Conservation (phyloP, 345 rosid species). For the Laguncularia racemosa region DNA sequence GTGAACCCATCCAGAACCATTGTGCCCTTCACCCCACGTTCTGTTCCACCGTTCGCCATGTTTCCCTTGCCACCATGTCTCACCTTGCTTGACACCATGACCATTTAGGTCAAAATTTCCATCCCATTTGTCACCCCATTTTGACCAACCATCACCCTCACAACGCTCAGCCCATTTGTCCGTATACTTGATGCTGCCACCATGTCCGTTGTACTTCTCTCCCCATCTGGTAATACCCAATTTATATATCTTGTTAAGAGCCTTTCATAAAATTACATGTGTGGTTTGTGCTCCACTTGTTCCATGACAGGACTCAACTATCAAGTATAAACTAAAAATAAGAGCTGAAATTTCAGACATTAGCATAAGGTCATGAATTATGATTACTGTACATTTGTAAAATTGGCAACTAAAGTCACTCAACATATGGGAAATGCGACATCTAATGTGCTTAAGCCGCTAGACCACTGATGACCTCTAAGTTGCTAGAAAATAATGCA, state of each 20-base stretch:
- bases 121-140: conserved; percentile 99
- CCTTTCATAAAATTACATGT: background rate
- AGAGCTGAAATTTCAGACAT: too few relatives aligned
- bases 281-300: background rate
- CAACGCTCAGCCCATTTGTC: conserved; percentile 96
- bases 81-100: conserved; percentile 96
- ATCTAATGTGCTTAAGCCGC: too few relatives aligned
- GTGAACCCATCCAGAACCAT: conserved; percentile 92
- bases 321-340: too few relatives aligned
- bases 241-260: background rate
- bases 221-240: conserved; percentile 59
- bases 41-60: conserved; percentile 84
- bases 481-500: too few relatives aligned
- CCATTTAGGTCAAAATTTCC: conserved; percentile 63
- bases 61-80: conserved; percentile 93
- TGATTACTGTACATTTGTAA: too few relatives aligned
- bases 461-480: too few relatives aligned
- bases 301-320: too few relatives aligned
- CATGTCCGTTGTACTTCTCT: conserved; percentile 81
- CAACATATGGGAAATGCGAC: too few relatives aligned
- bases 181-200: conserved; percentile 82
- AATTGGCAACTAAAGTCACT: too few relatives aligned
- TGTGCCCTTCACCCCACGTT: conserved; percentile 89
- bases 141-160: conserved; percentile 79
- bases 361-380: too few relatives aligned